A percentile compares a stretch with the other conserved stretches of the same genome.
Conservation (phyloP, 192 early-diverging fungal genomes). For the Ambispora gerdemannii region DNA sequence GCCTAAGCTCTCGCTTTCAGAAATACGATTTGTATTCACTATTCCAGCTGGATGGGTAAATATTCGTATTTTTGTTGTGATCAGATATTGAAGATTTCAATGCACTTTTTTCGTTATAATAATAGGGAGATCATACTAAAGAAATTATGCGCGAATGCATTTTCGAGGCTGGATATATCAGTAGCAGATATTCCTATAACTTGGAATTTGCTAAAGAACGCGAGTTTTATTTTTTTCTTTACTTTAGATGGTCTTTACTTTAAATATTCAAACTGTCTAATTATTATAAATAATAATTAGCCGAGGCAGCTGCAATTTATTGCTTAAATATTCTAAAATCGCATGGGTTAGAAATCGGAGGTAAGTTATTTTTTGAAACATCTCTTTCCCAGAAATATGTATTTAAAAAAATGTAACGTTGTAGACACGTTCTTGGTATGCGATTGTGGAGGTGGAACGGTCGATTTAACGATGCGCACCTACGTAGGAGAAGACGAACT, state of each 20-base stretch:
- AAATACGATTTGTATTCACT: conserved; percentile 4
- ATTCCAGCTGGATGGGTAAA: conserved; percentile 7
- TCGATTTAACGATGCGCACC: conserved; percentile 47
- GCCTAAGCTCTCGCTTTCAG: not conserved
- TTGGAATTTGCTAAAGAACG: not conserved
- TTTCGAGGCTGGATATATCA: conserved; percentile 47
- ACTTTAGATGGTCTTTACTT: not conserved
- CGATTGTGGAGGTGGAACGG: conserved; percentile 58
- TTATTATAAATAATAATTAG: not conserved
- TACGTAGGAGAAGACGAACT: conserved; percentile 36
- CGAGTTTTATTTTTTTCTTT: not conserved
- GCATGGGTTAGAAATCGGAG: not conserved
- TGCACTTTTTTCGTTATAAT: not conserved
- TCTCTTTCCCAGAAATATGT: not conserved
- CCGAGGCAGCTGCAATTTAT: conserved; percentile 10
- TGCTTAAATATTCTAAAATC: not conserved
- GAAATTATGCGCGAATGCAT: conserved; percentile 50
- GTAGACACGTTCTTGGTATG: conserved; percentile 51
- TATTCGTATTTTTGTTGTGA: not conserved
- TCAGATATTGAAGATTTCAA: not conserved
- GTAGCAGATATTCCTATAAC: not conserved
- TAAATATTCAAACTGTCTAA: not conserved
- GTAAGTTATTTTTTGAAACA: not conserved
- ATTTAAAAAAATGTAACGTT: not conserved
- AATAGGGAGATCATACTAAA: conserved; percentile 35